Base-by-base conservation (phyloP, 208 protist genomes). In the Trypanosoma mega region DNA sequence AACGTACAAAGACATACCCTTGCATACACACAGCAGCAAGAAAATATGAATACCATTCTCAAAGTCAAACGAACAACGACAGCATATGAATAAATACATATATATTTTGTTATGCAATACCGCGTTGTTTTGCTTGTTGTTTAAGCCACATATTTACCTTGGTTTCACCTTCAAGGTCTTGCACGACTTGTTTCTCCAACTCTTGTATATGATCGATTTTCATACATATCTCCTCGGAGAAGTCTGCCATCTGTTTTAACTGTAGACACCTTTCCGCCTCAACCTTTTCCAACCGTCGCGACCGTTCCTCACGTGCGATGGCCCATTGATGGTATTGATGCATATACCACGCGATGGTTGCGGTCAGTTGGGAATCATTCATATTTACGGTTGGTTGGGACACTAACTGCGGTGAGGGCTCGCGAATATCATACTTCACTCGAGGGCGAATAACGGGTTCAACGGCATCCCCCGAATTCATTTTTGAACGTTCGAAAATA, bases 101-200 rank as follows among this genome's bases (percentile, higher is more conserved):
- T n/a, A n/a, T n/a, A n/a, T n/a, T n/a, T n/a, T n/a, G n/a, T n/a
- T n/a, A n/a, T 16, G 41, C 3, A 55, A 62, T 6, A 1, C 14
- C 21, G 23, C 44, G 24, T 49, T 49, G 29, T 37, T 46, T 53
- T 43, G 44, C 33, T 27, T 53, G 11, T 45, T 53, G 23, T 43
- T 51, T 63, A 46, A 63, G 14, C 46, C 33, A 39, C 18, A 30
- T 36, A 41, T 50, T 49, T 46, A 20, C 11, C 27, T 51, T 21
- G 0, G 6, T 33, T 61, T 51, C 43, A 26, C 30, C 29, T 23
- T 1, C 18, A 51, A 61, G 39, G 16, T 39, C 55, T 2, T 6
- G 24, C 21, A 37, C 27, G 20, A 61, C 30, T 61, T 61, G 21
- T 31, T 49, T 61, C 43, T 61, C 55, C 18, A 61, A 41, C 27